Conservation (phyloP, 2,329 filamentous ascomycete genomes). For the Podosphaera xanthii region DNA sequence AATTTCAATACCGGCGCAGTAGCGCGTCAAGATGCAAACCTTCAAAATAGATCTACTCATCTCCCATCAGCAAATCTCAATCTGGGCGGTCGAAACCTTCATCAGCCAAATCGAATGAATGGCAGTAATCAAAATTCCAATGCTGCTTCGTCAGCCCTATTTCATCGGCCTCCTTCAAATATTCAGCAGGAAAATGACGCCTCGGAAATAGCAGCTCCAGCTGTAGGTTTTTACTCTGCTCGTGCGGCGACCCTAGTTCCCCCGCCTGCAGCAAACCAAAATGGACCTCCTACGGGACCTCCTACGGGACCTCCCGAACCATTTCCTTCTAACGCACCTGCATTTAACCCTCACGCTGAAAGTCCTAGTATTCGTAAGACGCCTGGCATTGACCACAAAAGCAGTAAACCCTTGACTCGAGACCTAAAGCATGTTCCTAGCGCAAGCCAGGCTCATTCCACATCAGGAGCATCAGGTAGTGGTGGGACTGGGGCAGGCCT, state of each 20-base stretch:
- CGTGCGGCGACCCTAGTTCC: conserved; percentile 35
- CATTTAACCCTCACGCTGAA: conserved; percentile 53
- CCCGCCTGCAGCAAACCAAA: conserved; percentile 16
- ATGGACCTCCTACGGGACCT: background rate
- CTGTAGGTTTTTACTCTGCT: conserved; percentile 44
- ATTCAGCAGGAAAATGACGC: conserved; percentile 3
- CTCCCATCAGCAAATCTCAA: conserved; percentile 4
- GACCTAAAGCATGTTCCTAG: conserved; percentile 27
- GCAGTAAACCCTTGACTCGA: conserved; percentile 45
- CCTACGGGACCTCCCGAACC: conserved; percentile 16
- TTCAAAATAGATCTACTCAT: conserved; percentile 5
- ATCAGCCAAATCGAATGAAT: conserved; percentile 15
- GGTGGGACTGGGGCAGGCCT: background rate
- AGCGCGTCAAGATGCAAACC: background rate
- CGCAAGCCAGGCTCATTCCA: conserved; percentile 11
- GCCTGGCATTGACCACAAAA: conserved; percentile 61
- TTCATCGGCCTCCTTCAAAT: conserved; percentile 4
- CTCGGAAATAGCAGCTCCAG: conserved; percentile 8
- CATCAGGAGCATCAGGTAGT: background rate
- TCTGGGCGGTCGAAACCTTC: conserved; percentile 11
- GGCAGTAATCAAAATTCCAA: conserved; percentile 8
- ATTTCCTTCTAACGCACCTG: conserved; percentile 23
- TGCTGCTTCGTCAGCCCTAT: conserved; percentile 10
- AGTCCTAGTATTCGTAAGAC: conserved; percentile 78
- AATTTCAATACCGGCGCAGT: conserved; percentile 7